phyloP scores from a whole-genome alignment of 495 filamentous ascomycete genomes.

The Penicillium arizonense region DNA sequence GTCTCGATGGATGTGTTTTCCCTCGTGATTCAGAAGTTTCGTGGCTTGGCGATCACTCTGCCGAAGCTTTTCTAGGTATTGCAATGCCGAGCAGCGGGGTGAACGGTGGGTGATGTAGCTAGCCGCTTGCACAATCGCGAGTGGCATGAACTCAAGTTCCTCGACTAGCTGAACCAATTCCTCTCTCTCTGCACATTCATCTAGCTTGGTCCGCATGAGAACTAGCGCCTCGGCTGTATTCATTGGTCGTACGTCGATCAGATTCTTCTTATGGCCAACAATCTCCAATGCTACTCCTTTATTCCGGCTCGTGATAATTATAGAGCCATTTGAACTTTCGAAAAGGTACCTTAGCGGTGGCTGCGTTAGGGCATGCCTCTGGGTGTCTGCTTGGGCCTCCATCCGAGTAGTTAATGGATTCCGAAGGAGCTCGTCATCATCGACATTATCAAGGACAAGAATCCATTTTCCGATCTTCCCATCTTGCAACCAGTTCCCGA shows the following conservation, averaged over 20 bases:
- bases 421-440: conserved; percentile 21
- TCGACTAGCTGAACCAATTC: conserved; percentile 22
- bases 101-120: conserved; percentile 36
- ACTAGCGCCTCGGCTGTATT: conserved; percentile 23
- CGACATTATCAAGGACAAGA: conserved; percentile 6
- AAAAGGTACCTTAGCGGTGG: background rate
- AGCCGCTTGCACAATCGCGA: conserved; percentile 48
- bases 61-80: conserved; percentile 37
- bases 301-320: conserved; percentile 38
- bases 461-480: conserved; percentile 14
- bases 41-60: background rate
- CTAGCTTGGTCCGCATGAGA: conserved; percentile 40
- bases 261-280: conserved; percentile 24
- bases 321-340: background rate
- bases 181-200: conserved; percentile 1
- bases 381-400: background rate
- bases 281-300: conserved; percentile 19
- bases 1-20: conserved; percentile 13
- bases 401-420: background rate
- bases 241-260: conserved; percentile 38
- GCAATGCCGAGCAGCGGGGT: conserved; percentile 17
- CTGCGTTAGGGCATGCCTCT: background rate
- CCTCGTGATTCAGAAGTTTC: background rate
- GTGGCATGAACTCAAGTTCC: conserved; percentile 43
- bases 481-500: conserved; percentile 36